phyloP scores from a whole-genome alignment of 1,284 basidiomycete species.

The Stereum hirsutum region DNA sequence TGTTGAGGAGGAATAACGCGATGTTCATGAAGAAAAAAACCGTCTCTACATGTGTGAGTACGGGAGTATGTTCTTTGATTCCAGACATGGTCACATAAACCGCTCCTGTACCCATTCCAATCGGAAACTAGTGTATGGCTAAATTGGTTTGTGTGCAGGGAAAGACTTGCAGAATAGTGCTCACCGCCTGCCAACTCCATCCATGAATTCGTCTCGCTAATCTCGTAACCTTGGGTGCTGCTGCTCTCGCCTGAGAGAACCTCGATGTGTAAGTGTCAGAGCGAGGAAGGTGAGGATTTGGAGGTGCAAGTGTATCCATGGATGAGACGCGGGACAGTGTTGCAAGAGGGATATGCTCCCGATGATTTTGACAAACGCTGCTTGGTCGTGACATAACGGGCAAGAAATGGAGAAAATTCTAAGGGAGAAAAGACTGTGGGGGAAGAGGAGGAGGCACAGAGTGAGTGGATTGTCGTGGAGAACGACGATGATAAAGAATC shows the following conservation, averaged over 20 bases:
- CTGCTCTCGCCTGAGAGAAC: slow-evolving; percentile 13
- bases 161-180: slow-evolving; percentile 9
- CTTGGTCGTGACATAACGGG: too few relatives aligned
- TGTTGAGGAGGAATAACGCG: slow-evolving; percentile 32
- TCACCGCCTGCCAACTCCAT: slow-evolving; percentile 40
- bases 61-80: slow-evolving; percentile 24
- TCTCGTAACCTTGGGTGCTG: too few relatives aligned
- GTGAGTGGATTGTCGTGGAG: too few relatives aligned
- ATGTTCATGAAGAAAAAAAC: slow-evolving; percentile 39
- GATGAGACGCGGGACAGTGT: not conserved
- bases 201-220: slow-evolving; percentile 36
- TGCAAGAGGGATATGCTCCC: too few relatives aligned
- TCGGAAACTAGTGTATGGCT: slow-evolving; percentile 28
- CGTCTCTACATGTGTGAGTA: slow-evolving; percentile 28
- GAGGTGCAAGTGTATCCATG: not conserved
- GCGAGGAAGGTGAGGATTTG: not conserved
- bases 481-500: too few relatives aligned
- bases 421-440: too few relatives aligned
- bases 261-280: too few relatives aligned
- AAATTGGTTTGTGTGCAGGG: not conserved
- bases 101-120: slow-evolving; percentile 41
- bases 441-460: too few relatives aligned
- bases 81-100: slow-evolving; percentile 37
- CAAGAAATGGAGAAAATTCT: too few relatives aligned
- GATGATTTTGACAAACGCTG: too few relatives aligned